A percentile compares a stretch with the other conserved stretches of the same genome.
phyloP scores from a whole-genome alignment of 2,329 filamentous ascomycete species.

The Tolypocladium amazonense region DNA sequence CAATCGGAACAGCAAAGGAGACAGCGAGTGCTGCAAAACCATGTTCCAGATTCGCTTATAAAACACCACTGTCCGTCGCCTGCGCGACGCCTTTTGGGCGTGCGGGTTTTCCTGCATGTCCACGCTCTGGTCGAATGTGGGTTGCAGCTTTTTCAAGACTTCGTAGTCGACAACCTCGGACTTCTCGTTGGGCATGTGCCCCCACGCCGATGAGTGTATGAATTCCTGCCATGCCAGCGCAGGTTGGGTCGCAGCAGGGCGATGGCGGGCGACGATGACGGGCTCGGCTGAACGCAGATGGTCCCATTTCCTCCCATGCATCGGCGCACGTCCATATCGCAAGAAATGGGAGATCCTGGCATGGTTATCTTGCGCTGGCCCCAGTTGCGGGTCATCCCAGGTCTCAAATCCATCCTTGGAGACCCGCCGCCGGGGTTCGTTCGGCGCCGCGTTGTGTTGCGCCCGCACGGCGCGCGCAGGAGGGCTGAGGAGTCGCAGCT shows the following conservation, averaged over 20 bases:
- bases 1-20: slow-evolving; percentile 74
- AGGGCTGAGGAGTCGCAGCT: slow-evolving; percentile 26
- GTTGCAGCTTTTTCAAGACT: slow-evolving; percentile 34
- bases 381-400: slow-evolving; percentile 25
- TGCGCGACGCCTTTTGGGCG: slow-evolving; percentile 16
- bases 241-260: slow-evolving; percentile 27
- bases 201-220: slow-evolving; percentile 42
- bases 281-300: slow-evolving; percentile 48
- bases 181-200: slow-evolving; percentile 33
- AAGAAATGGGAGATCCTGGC: slow-evolving; percentile 35
- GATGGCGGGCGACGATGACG: slow-evolving; percentile 43
- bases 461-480: slow-evolving; percentile 27
- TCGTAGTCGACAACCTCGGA: slow-evolving; percentile 36
- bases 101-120: slow-evolving; percentile 19
- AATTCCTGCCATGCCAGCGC: slow-evolving; percentile 41
- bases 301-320: slow-evolving; percentile 45
- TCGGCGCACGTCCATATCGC: slow-evolving; percentile 33
- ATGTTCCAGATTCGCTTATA: slow-evolving; percentile 54
- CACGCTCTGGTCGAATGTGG: slow-evolving; percentile 31
- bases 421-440: slow-evolving; percentile 28
- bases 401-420: slow-evolving; percentile 38
- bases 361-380: slow-evolving; percentile 20
- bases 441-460: slow-evolving; percentile 31
- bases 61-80: slow-evolving; percentile 19
- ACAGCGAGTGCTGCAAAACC: slow-evolving; percentile 70